Percentiles rank a stretch among this genome's conserved stretches.
phyloP scores from a whole-genome alignment of 225 moss, liverwort and hornwort species.

The Bryum argenteum region DNA sequence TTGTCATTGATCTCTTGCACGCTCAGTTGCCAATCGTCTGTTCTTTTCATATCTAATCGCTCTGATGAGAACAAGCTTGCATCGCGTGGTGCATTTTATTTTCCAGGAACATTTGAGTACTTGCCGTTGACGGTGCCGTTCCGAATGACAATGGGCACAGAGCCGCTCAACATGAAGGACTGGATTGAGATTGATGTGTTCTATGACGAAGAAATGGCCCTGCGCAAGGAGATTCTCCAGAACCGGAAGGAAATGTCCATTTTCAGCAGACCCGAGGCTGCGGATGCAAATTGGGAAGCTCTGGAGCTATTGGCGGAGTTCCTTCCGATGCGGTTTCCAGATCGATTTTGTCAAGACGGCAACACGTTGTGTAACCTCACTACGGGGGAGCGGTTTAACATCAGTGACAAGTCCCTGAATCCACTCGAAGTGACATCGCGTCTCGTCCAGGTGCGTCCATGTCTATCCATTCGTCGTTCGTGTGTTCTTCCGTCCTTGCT shows the following conservation, averaged over 20 bases:
- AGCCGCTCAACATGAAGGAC: constrained; percentile 61
- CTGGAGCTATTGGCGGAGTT: constrained; percentile 62
- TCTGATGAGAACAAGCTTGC: constrained; percentile 10
- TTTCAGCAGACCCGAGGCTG: constrained; percentile 57
- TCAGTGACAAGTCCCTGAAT: constrained; percentile 59
- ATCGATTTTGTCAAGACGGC: constrained; percentile 49
- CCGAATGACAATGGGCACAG: constrained; percentile 74
- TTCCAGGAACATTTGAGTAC: constrained; percentile 70
- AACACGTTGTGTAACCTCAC: constrained; percentile 45
- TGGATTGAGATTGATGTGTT: constrained; percentile 83
- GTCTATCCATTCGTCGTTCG: background rate
- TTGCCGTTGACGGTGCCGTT: constrained; percentile 70
- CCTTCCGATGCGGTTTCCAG: constrained; percentile 65
- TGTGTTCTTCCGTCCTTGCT: background rate
- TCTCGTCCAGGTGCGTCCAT: constrained; percentile 61
- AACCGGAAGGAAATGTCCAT: constrained; percentile 55
- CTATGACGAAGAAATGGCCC: constrained; percentile 79
- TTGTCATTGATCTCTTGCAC: background rate
- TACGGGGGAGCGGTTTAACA: constrained; percentile 58
- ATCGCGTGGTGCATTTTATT: background rate
- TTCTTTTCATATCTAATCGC: background rate
- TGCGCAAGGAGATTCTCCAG: constrained; percentile 64
- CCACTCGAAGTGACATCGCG: constrained; percentile 63
- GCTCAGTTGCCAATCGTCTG: background rate
- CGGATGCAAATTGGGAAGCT: constrained; percentile 74